Evolutionary conservation across 2,329 filamentous ascomycete species (phyloP).

Genomic region (Stagonosporopsis tanaceti): DNA sequence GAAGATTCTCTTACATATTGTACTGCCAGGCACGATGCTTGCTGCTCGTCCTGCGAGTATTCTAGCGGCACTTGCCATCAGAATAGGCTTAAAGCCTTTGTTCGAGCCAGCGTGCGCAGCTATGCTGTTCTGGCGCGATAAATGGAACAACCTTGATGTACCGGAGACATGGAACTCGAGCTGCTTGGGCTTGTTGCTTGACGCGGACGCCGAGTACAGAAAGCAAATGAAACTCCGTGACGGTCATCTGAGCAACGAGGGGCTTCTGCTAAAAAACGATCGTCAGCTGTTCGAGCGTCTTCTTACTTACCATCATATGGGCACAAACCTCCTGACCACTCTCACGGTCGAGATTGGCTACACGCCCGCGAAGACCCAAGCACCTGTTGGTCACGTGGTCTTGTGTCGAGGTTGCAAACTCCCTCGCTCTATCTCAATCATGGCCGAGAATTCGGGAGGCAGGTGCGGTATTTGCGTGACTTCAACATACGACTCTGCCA

Average conservation of each 20-base stretch:
- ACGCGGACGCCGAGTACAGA: constrained; percentile 51
- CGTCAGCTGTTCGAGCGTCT: constrained; percentile 55
- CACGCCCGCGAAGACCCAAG: constrained; percentile 56
- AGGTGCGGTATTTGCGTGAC: constrained; percentile 55
- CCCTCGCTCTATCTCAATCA: constrained; percentile 61
- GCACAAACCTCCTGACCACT: constrained; percentile 57
- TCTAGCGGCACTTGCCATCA: constrained; percentile 58
- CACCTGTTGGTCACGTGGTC: constrained; percentile 54
- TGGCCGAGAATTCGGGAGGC: constrained; percentile 46
- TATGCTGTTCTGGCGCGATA: constrained; percentile 52
- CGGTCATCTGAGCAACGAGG: constrained; percentile 36
- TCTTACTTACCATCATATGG: constrained; percentile 57
- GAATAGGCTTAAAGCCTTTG: constrained; percentile 57
- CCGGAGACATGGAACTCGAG: constrained; percentile 61
- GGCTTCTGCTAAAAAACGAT: constrained; percentile 50
- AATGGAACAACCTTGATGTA: constrained; percentile 59
- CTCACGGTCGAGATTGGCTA: constrained; percentile 56
- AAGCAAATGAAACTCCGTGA: constrained; percentile 11
- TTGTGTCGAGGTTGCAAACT: constrained; percentile 54
- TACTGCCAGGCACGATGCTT: constrained; percentile 60
- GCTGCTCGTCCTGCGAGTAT: constrained; percentile 56
- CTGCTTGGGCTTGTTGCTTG: constrained; percentile 57
- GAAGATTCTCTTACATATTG: constrained; percentile 58
- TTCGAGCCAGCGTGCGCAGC: constrained; percentile 53
- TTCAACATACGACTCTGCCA: constrained; percentile 19